Percentiles rank a stretch among this genome's conserved stretches.
Evolutionary conservation across 2,329 filamentous ascomycete species (phyloP).

Genomic region (Gaeumannomyces tritici): DNA sequence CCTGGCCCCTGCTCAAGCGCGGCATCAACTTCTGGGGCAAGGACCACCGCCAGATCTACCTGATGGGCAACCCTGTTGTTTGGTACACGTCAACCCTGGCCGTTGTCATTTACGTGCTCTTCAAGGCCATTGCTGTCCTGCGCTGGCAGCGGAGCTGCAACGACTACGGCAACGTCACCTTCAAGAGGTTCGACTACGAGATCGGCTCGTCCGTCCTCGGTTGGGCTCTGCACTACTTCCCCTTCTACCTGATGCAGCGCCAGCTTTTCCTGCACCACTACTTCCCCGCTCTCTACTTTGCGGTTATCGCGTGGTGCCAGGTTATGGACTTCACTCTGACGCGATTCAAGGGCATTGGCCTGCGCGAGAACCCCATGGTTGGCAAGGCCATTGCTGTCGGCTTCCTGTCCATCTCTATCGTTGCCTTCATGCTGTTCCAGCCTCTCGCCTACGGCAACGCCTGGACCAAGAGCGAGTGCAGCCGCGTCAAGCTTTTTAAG

Average conservation of each 20-base stretch:
- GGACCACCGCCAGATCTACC: constrained; percentile 88
- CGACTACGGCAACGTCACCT: constrained; percentile 72
- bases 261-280: constrained; percentile 99
- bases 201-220: constrained; percentile 82
- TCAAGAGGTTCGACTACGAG: constrained; percentile 98
- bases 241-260: constrained; percentile 95
- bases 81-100: constrained; percentile 86
- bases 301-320: constrained; percentile 80
- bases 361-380: constrained; percentile 61
- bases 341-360: constrained; percentile 57
- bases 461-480: constrained; percentile 87
- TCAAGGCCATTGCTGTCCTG: constrained; percentile 81
- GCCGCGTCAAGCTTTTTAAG: constrained; percentile 73
- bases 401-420: constrained; percentile 66
- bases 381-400: constrained; percentile 64
- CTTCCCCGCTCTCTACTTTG: constrained; percentile 94
- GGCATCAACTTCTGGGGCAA: constrained; percentile 99
- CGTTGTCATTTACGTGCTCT: constrained; percentile 64
- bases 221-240: constrained; percentile 98
- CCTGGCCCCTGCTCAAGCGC: constrained; percentile 84
- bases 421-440: constrained; percentile 74
- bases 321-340: constrained; percentile 76
- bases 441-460: constrained; percentile 87
- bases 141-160: constrained; percentile 90
- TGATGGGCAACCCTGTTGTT: constrained; percentile 87